A percentile compares a stretch with the other conserved stretches of the same genome.
These are phyloP conservation scores for Fusarium floridanum DNA, from an alignment of 2,329 filamentous ascomycete species.

Conservation along the genomic window DNA sequence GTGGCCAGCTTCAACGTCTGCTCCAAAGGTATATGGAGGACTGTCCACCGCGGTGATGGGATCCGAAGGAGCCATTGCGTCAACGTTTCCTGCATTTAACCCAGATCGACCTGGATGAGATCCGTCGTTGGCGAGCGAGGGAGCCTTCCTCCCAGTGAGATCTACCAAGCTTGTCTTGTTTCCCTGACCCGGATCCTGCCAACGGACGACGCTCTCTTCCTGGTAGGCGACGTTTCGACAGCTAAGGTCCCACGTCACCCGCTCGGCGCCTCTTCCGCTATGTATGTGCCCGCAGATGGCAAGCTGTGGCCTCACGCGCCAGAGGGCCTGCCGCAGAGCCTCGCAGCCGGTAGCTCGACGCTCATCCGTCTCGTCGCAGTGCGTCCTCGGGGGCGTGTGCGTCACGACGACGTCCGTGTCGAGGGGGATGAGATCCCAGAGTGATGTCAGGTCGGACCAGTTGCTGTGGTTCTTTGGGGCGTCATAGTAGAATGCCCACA, in stretches of 20 bases:
- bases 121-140: constrained; percentile 63
- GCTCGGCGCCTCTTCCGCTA: constrained; percentile 72
- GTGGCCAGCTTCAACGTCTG: constrained; percentile 33
- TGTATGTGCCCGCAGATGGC: constrained; percentile 81
- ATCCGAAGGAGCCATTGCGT: background rate
- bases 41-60: background rate
- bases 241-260: constrained; percentile 70
- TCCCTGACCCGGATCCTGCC: constrained; percentile 70
- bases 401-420: constrained; percentile 77
- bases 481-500: constrained; percentile 78
- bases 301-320: constrained; percentile 72
- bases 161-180: constrained; percentile 74
- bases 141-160: constrained; percentile 62
- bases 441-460: constrained; percentile 43
- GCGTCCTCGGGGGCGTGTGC: constrained; percentile 74
- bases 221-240: constrained; percentile 56
- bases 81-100: constrained; percentile 10
- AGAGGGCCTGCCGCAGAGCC: constrained; percentile 67
- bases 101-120: constrained; percentile 39
- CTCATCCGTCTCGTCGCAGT: constrained; percentile 65
- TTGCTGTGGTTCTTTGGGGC: constrained; percentile 38
- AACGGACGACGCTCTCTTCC: constrained; percentile 60
- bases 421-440: constrained; percentile 74
- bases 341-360: constrained; percentile 68
- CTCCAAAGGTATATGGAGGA: constrained; percentile 24